Base-by-base conservation (phyloP, 176 grass and related monocot species). In the Oryza brachyantha region DNA sequence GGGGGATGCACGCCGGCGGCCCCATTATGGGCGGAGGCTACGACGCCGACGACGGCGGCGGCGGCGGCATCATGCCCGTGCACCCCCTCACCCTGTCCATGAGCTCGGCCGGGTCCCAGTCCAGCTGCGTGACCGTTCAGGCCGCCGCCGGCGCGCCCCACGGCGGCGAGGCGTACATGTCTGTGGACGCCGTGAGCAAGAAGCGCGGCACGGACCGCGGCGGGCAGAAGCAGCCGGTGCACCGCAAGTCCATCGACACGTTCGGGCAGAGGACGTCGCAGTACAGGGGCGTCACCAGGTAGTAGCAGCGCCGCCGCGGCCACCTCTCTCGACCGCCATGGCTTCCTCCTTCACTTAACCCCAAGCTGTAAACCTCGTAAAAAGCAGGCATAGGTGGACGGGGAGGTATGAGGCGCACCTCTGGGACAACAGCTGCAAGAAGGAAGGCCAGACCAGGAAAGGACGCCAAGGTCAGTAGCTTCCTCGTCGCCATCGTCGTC, bases 321-420 rank as follows among this genome's bases (percentile, higher is more conserved):
- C n/a, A n/a, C n/a, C n/a, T n/a, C n/a, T n/a, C n/a, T n/a, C n/a
- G n/a, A n/a, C 1, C 48, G 41, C 41, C 41, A 43, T 50, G 16
- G 13, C 46, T 50, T 19, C 46, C 5, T 16, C 19, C 48, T 52
- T 52, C 48, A 52, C 68, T 26, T 6, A 21, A 21, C 27, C 55
- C 28, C 62, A 26, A 37, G 62, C n/a, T n/a, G n/a, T 26, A 3
- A 67, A 29, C 69, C 72, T 29, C 63, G 80, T 54, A 69, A 87
- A 87, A 50, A 90, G 79, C 84, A 99, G 96, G 85, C 96, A 99
- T 89, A 96, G 96, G 83, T 99, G 96, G 96, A 99, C 96, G 64
- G 96, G 96, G 68, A 96, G 96, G 86, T 99, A 99, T 71, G 96
- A 99, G 76, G 96, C 96, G 61, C 96, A 99, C 86, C 82, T 99